A percentile compares a stretch with the other conserved stretches of the same genome.
phyloP scores from a whole-genome alignment of 305 asterid genomes.

The Stenogyne calaminthoides region DNA sequence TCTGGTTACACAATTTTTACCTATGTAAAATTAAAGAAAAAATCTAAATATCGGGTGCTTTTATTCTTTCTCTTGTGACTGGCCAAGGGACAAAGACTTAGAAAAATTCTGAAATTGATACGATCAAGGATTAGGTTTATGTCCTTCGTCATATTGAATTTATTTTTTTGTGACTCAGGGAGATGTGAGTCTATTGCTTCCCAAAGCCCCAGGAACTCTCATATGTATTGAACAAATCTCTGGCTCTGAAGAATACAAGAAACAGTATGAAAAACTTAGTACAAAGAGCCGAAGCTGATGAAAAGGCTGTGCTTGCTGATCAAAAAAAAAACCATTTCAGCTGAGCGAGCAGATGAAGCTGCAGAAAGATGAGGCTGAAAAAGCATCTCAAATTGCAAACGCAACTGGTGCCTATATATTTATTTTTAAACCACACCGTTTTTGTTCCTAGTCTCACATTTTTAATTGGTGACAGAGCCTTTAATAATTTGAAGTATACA shows the following conservation, averaged over 20 bases:
- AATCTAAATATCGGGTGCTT: slow-evolving; percentile 4
- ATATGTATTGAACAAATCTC: slow-evolving; percentile 90
- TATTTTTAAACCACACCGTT: slow-evolving; percentile 10
- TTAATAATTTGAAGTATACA: slow-evolving; percentile 15
- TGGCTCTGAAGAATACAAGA: slow-evolving; percentile 93
- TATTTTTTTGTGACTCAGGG: slow-evolving; percentile 62
- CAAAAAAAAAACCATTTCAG: slow-evolving; percentile 86
- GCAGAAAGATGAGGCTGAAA: slow-evolving; percentile 99
- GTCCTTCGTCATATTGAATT: slow-evolving; percentile 3
- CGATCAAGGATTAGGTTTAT: slow-evolving; percentile 29
- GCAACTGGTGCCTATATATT: slow-evolving; percentile 60
- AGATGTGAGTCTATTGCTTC: slow-evolving; percentile 98
- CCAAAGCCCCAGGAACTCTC: slow-evolving; percentile 90
- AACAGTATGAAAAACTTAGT: slow-evolving; percentile 80
- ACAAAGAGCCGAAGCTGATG: slow-evolving; percentile 88
- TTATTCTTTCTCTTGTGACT: slow-evolving; percentile 2
- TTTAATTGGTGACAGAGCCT: slow-evolving; percentile 21
- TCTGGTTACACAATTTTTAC: not conserved
- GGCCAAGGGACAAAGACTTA: not conserved
- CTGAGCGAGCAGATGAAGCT: slow-evolving; percentile 89
- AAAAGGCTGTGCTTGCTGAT: slow-evolving; percentile 91
- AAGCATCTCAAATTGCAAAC: slow-evolving; percentile 90
- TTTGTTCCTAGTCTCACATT: slow-evolving; percentile 8
- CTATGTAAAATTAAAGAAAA: not conserved
- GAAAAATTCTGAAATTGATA: slow-evolving; percentile 1